Base-by-base conservation (phyloP, 768 basidiomycete species). In the Boletus bicolor region DNA sequence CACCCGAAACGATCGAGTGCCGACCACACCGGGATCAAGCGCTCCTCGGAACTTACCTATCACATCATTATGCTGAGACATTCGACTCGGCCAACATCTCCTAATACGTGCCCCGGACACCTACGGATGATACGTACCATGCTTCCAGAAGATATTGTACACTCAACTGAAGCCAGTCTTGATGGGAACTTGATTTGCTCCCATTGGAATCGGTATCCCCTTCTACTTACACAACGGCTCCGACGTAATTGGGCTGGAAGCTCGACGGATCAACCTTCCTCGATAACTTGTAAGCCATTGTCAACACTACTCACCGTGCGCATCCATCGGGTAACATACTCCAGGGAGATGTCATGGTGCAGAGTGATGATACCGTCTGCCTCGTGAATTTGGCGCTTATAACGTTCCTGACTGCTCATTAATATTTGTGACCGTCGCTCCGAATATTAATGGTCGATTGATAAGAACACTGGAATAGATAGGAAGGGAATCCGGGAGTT, bases 141-240 rank as follows among this genome's bases (percentile, higher is more conserved):
- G 26, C 54, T 58, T 56, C 63, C 10, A 49, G 63, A 62, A 62
- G 60, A 48, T 43, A 32, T 1, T 15, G 24, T 21, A 21, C 28
- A 7, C 51, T 50, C 55, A 53, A 64, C 59, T 45, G 44, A 55
- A 51, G 30, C 48, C 41, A 47, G 32, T n/a, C 30, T 39, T 19
- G 54, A 63, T 35, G 43, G 32, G 45, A 41, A 24, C n/a, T 47
- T 59, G 61, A 55, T 63, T 41, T 45, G 21, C 45, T 54, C 38
- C n/a, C 43, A 48, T 37, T 30, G 35, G 28, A 21, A 49, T 56
- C 45, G 37, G 38, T 44, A 44, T 41, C 37, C 12, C 37, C 15
- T 10, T 45, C 44, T 12, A 12, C 44, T 47, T 37, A 26, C 8
- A 38, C 44, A 14, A 21, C 39, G 54, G 50, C 28, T 38, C 24